Evolutionary conservation across 2,329 filamentous ascomycete genomes (phyloP), one percentile per base, ranked within the genome.

Genomic region (Cladosporium velox): DNA sequence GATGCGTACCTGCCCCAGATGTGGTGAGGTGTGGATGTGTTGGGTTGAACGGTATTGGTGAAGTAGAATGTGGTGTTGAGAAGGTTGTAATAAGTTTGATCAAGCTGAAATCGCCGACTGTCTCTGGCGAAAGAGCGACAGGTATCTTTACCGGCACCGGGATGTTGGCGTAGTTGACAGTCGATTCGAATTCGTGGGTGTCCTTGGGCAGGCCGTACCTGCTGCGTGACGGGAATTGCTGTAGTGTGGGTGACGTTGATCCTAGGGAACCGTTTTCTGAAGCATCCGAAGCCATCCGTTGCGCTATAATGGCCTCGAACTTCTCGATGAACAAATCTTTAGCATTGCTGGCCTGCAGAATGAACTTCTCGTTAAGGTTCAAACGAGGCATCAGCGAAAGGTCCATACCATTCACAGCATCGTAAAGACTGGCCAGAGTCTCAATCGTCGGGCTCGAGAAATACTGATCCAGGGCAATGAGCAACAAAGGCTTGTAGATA

Each of bases 311-410:
- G 69, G 90, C 88, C 78, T 97, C 93, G 73, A 99, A 99, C 76
- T 98, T 99, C 76, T 99, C 95, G 35, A 97, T 87, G 75, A 99
- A 99, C 72, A 99, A 87, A 76, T 99, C 95, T 76, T 96, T 96
- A 72, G 93, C 93, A 72, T 97, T 93, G 76, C 90, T 96, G 10
- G 91, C 89, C 76, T 97, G 92, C 30, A 99, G 79, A 64, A 99
- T 89, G 72, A 92, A 89, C 60, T 91, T 87, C 79, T 99, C 95
- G 8, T 97, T 86, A 41, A 90, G 82, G 67, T 90, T 96, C 62
- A 99, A 83, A 70, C 86, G 90, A 0, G 95, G 95, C 88, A 99
- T 91, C 15, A 98, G 82, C 0, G 94, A 97, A 67, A 99, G 84
- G 73, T 99, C 95, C 95, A 99, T 99, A 64, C 88, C 88, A 77